Percentiles rank a stretch among this genome's conserved stretches.
These are phyloP conservation scores for Apophysomyces trapeziformis DNA, from an alignment of 371 early-diverging fungal genomes.

Conservation along the genomic window DNA sequence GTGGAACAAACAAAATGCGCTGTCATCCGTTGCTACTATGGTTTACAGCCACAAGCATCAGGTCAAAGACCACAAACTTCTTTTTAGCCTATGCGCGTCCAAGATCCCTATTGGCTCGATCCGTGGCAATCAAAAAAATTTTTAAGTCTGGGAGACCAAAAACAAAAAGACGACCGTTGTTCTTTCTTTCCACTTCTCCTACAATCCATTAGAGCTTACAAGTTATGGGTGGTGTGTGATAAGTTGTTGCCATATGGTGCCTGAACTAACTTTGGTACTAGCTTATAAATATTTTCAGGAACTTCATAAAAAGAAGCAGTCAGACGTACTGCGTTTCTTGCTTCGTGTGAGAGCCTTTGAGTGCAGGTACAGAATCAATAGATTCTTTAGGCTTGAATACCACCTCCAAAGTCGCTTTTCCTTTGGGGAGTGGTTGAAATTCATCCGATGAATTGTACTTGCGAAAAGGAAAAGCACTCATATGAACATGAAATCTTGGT, in stretches of 20 bases:
- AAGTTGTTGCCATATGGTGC: not conserved
- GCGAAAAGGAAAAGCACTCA: constrained; percentile 12
- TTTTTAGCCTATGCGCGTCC: too few species aligned
- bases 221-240: not conserved
- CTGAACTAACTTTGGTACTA: not conserved
- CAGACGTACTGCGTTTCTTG: constrained; percentile 98
- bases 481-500: constrained; percentile 4
- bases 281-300: constrained; percentile 98
- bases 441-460: constrained; percentile 23
- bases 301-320: constrained; percentile 98
- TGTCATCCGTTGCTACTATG: too few species aligned
- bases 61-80: too few species aligned
- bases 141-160: too few species aligned
- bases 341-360: constrained; percentile 98
- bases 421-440: constrained; percentile 18
- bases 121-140: too few species aligned
- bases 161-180: not conserved
- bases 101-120: too few species aligned
- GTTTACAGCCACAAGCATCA: too few species aligned
- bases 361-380: constrained; percentile 64
- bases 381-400: constrained; percentile 24
- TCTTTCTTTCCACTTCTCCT: not conserved
- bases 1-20: too few species aligned
- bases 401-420: constrained; percentile 14
- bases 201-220: not conserved